These are phyloP conservation scores for Neurospora tetraspora DNA, from an alignment of 495 filamentous ascomycete species.

Conservation along the genomic window DNA sequence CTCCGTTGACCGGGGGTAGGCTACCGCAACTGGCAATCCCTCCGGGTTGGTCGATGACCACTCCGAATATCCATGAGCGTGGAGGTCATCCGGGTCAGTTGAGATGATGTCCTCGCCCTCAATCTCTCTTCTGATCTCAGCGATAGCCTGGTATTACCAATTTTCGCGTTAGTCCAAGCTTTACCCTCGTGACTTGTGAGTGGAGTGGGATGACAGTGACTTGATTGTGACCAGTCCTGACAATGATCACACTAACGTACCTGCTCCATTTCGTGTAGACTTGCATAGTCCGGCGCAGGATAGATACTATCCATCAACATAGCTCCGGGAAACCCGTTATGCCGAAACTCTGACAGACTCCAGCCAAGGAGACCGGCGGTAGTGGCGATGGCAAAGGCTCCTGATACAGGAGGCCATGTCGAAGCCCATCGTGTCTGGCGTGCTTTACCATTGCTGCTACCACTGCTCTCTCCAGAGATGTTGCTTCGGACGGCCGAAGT, in stretches of 20 bases:
- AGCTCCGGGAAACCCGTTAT: slow-evolving; percentile 18
- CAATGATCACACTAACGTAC: slow-evolving; percentile 26
- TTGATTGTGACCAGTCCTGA: not conserved
- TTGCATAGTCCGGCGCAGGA: slow-evolving; percentile 35
- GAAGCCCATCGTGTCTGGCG: slow-evolving; percentile 9
- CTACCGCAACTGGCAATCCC: slow-evolving; percentile 68
- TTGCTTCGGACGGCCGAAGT: slow-evolving; percentile 14
- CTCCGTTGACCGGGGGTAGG: slow-evolving; percentile 65
- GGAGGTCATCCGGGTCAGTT: slow-evolving; percentile 74
- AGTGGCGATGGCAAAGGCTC: slow-evolving; percentile 29
- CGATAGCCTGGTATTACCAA: slow-evolving; percentile 12
- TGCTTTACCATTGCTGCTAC: not conserved
- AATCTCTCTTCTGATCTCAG: slow-evolving; percentile 54
- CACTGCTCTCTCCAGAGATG: not conserved
- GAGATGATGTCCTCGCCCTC: slow-evolving; percentile 57
- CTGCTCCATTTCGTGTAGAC: slow-evolving; percentile 36
- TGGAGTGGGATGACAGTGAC: not conserved
- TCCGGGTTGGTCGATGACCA: slow-evolving; percentile 81
- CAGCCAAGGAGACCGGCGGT: slow-evolving; percentile 33
- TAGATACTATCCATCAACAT: slow-evolving; percentile 31
- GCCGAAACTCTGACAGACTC: slow-evolving; percentile 23
- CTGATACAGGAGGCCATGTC: slow-evolving; percentile 19
- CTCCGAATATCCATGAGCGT: slow-evolving; percentile 75
- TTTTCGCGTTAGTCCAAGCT: not conserved
- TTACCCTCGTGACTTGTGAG: not conserved